A percentile compares a stretch with the other conserved stretches of the same genome.
Evolutionary conservation across 768 basidiomycete genomes (phyloP).

Genomic region (Suillus plorans): DNA sequence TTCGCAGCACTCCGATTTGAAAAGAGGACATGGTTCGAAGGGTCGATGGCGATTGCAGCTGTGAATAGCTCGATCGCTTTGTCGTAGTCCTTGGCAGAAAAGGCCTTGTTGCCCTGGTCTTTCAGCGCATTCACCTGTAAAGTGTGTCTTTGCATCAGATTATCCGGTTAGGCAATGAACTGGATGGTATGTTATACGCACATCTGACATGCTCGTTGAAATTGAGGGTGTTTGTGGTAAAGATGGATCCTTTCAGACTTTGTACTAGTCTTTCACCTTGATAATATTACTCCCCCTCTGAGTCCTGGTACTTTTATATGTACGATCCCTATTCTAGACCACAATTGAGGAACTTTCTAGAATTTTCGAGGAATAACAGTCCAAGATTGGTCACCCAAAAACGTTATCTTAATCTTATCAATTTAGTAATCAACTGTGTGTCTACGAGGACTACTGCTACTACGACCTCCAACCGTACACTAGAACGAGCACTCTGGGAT

Average conservation of each 20-base stretch:
- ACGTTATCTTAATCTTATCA: background rate
- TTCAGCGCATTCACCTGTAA: constrained; percentile 64
- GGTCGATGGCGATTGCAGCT: constrained; percentile 81
- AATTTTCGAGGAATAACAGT: constrained; percentile 20
- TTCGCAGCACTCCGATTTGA: constrained; percentile 93
- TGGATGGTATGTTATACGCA: constrained; percentile 21
- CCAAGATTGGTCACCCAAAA: background rate
- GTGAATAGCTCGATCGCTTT: constrained; percentile 81
- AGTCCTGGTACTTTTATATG: constrained; percentile 16
- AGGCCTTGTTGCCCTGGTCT: constrained; percentile 94
- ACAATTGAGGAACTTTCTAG: constrained; percentile 29
- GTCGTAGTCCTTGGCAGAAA: constrained; percentile 90
- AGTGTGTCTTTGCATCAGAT: background rate
- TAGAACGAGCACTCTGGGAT: too few species aligned
- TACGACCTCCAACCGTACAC: too few species aligned
- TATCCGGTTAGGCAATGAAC: constrained; percentile 20
- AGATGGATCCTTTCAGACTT: background rate
- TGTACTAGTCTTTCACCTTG: background rate
- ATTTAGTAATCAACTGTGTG: too few species aligned
- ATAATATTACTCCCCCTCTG: background rate
- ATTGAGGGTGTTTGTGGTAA: background rate
- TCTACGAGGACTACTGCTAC: too few species aligned
- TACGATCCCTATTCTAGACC: constrained; percentile 9
- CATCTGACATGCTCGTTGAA: constrained; percentile 32
- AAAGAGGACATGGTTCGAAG: constrained; percentile 83